A percentile compares a stretch with the other conserved stretches of the same genome.
These are phyloP conservation scores for Dendrobium nobile DNA, from an alignment of 106 monocot species.

Conservation along the genomic window DNA sequence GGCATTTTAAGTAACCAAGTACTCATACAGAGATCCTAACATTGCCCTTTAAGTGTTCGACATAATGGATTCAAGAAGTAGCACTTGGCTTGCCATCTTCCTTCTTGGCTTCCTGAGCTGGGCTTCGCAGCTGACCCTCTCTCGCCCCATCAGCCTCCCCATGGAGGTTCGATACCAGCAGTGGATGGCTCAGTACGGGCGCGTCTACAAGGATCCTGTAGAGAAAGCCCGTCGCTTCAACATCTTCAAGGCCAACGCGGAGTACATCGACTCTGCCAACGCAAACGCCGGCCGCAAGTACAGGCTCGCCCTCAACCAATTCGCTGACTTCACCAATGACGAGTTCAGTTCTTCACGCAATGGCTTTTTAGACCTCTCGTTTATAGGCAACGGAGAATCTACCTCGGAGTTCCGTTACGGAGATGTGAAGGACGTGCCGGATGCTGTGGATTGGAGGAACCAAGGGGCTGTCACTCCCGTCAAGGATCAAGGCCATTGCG, in stretches of 20 bases:
- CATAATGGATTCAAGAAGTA: too few species aligned
- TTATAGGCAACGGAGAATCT: constrained; percentile 10
- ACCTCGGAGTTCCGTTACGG: not conserved
- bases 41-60: too few species aligned
- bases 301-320: constrained; percentile 52
- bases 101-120: too few species aligned
- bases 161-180: constrained; percentile 23
- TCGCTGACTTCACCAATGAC: constrained; percentile 77
- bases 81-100: too few species aligned
- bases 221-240: constrained; percentile 47
- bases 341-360: constrained; percentile 21
- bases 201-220: constrained; percentile 21
- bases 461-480: constrained; percentile 49
- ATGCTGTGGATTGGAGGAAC: constrained; percentile 66
- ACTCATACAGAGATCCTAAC: too few species aligned
- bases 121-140: too few species aligned
- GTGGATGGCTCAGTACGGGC: constrained; percentile 43
- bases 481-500: constrained; percentile 77
- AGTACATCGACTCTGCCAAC: constrained; percentile 59
- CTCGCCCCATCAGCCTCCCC: too few species aligned
- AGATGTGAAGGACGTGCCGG: constrained; percentile 35
- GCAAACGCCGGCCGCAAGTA: constrained; percentile 35
- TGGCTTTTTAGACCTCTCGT: constrained; percentile 9
- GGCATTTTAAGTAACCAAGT: too few species aligned
- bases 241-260: constrained; percentile 39